These are phyloP conservation scores for Penicillium decumbens DNA, from an alignment of 2,329 filamentous ascomycete species.

Conservation along the genomic window DNA sequence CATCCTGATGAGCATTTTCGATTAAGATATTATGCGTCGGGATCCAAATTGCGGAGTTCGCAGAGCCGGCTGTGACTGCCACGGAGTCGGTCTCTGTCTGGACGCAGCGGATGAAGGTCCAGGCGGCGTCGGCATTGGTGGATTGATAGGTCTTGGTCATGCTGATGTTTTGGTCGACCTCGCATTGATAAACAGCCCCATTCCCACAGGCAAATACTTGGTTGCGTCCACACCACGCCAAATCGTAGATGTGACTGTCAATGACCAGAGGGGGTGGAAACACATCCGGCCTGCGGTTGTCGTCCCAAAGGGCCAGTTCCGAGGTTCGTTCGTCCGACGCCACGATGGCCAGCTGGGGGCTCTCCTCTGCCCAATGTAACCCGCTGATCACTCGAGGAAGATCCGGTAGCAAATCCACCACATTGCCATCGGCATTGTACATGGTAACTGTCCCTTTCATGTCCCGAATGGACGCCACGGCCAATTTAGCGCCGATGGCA, in stretches of 20 bases:
- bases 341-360: constrained; percentile 40
- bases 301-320: constrained; percentile 45
- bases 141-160: constrained; percentile 35
- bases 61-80: constrained; percentile 39
- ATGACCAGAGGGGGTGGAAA: constrained; percentile 36
- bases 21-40: constrained; percentile 43
- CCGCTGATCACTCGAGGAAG: constrained; percentile 43
- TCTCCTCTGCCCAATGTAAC: constrained; percentile 40
- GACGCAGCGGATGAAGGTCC: constrained; percentile 41
- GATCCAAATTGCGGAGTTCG: constrained; percentile 41
- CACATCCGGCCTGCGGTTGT: constrained; percentile 34
- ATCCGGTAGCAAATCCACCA: constrained; percentile 44
- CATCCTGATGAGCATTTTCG: constrained; percentile 38
- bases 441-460: constrained; percentile 42
- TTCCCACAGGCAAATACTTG: constrained; percentile 40
- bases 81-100: constrained; percentile 28
- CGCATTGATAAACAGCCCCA: constrained; percentile 39
- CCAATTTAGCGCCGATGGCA: constrained; percentile 42
- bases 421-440: constrained; percentile 43
- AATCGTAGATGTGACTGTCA: constrained; percentile 40
- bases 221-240: constrained; percentile 40
- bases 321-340: constrained; percentile 41
- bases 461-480: constrained; percentile 45
- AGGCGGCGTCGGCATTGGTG: constrained; percentile 29
- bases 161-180: constrained; percentile 37